These are phyloP conservation scores for Tulasnella sp. DNA, from an alignment of 768 basidiomycete species.

Conservation along the genomic window DNA sequence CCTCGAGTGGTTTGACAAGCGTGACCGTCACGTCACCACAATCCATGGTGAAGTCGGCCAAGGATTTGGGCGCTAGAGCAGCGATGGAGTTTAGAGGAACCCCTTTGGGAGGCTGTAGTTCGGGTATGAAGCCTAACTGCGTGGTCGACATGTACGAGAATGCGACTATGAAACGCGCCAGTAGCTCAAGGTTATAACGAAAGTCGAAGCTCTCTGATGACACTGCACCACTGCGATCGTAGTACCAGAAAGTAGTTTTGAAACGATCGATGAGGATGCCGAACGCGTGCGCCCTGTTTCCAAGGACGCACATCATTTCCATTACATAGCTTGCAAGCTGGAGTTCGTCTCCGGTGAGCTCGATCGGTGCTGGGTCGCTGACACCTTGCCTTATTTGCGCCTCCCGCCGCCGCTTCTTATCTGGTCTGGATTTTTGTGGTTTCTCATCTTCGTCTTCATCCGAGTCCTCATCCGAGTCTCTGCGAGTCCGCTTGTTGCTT, in stretches of 20 bases:
- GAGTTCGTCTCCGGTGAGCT: neutral
- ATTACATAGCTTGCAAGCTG: slow-evolving; percentile 5
- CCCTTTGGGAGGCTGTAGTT: neutral
- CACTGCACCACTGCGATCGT: neutral
- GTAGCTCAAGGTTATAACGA: neutral
- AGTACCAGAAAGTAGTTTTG: neutral
- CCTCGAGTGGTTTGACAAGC: neutral
- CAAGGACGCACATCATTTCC: neutral
- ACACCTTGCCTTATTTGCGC: neutral
- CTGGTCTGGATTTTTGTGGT: too few relatives aligned
- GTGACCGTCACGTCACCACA: neutral
- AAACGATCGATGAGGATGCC: neutral
- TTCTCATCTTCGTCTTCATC: too few relatives aligned
- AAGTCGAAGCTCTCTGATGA: neutral
- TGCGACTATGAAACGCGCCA: slow-evolving; percentile 1
- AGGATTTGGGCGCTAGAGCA: neutral
- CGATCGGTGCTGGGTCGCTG: neutral
- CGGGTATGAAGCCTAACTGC: neutral
- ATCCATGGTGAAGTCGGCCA: neutral
- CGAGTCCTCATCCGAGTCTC: too few relatives aligned
- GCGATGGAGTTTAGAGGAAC: neutral
- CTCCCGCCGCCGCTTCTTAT: neutral
- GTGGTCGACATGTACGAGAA: neutral
- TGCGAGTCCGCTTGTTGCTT: too few relatives aligned
- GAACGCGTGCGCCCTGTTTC: neutral